Conservation (phyloP, 352 stramenopile genomes). For the Phytophthora macrochlamydospora region DNA sequence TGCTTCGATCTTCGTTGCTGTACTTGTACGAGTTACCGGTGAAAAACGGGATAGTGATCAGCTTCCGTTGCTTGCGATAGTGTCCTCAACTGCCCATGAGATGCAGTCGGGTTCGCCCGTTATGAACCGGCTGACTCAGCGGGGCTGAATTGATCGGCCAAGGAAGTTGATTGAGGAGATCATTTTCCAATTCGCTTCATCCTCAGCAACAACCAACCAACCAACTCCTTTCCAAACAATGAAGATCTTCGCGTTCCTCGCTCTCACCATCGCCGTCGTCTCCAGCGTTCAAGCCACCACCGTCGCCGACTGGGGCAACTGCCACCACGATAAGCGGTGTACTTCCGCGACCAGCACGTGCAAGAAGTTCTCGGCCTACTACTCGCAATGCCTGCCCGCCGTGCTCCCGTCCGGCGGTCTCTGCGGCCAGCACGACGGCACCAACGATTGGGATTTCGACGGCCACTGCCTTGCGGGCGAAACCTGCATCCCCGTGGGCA, state of each 20-base stretch:
- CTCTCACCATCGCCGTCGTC: slow-evolving; percentile 5
- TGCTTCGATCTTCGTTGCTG: too few relatives aligned
- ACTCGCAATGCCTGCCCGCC: slow-evolving; percentile 27
- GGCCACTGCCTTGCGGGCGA: slow-evolving; percentile 17
- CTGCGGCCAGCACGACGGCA: slow-evolving; percentile 26
- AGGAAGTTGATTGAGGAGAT: not conserved
- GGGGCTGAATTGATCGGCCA: too few relatives aligned
- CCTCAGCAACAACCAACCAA: slow-evolving; percentile 1
- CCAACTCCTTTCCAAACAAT: slow-evolving; percentile 9
- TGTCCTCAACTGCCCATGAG: too few relatives aligned
- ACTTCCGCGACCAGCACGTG: slow-evolving; percentile 9
- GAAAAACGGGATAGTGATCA: too few relatives aligned
- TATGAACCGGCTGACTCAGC: too few relatives aligned
- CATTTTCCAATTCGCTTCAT: slow-evolving; percentile 21
- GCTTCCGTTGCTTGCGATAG: too few relatives aligned
- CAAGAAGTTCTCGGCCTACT: slow-evolving; percentile 26
- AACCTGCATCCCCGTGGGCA: slow-evolving; percentile 19
- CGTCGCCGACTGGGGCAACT: slow-evolving; percentile 18
- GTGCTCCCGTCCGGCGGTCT: slow-evolving; percentile 15
- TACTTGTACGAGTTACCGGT: too few relatives aligned
- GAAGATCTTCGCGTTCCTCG: slow-evolving; percentile 15
- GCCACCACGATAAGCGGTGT: slow-evolving; percentile 14
- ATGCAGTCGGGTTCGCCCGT: too few relatives aligned
- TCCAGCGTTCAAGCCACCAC: slow-evolving; percentile 4
- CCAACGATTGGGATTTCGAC: slow-evolving; percentile 27